Evolutionary conservation across 164 flowering plant genomes (phyloP).

Genomic region (Tetrastigma voinierianum): DNA sequence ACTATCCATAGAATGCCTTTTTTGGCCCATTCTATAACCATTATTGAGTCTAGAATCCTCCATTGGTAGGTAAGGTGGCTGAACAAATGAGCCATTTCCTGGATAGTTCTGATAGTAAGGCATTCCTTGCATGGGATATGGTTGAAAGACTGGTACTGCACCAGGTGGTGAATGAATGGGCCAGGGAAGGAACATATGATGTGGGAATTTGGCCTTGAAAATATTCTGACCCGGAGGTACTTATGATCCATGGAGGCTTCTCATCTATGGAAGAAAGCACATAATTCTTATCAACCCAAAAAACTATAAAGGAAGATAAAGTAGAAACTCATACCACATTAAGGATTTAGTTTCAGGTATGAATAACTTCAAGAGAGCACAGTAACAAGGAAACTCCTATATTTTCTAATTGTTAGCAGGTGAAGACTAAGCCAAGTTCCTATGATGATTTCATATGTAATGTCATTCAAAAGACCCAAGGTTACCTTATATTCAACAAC

Average conservation of each 20-base stretch:
- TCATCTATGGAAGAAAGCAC: constrained; percentile 35
- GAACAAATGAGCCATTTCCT: constrained; percentile 56
- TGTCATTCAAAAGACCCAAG: background rate
- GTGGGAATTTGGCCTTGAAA: constrained; percentile 75
- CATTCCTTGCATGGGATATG: constrained; percentile 85
- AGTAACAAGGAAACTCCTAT: too few relatives aligned
- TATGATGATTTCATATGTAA: too few relatives aligned
- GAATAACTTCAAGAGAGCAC: too few relatives aligned
- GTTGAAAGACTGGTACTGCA: constrained; percentile 59
- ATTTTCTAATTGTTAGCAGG: too few relatives aligned
- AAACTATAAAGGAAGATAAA: background rate
- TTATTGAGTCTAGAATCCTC: constrained; percentile 50
- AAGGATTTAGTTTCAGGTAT: too few relatives aligned
- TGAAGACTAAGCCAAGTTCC: too few relatives aligned
- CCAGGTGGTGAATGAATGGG: constrained; percentile 77
- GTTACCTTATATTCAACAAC: background rate
- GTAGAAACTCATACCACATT: too few relatives aligned
- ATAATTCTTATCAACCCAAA: background rate
- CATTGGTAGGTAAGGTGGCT: constrained; percentile 36
- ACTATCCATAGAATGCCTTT: constrained; percentile 64
- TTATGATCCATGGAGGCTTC: constrained; percentile 46
- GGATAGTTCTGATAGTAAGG: constrained; percentile 81
- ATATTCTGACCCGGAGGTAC: constrained; percentile 52
- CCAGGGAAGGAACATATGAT: constrained; percentile 81
- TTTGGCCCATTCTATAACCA: constrained; percentile 40